Conservation (phyloP, 306 rosid species). For the Gynostemma pentaphyllum region DNA sequence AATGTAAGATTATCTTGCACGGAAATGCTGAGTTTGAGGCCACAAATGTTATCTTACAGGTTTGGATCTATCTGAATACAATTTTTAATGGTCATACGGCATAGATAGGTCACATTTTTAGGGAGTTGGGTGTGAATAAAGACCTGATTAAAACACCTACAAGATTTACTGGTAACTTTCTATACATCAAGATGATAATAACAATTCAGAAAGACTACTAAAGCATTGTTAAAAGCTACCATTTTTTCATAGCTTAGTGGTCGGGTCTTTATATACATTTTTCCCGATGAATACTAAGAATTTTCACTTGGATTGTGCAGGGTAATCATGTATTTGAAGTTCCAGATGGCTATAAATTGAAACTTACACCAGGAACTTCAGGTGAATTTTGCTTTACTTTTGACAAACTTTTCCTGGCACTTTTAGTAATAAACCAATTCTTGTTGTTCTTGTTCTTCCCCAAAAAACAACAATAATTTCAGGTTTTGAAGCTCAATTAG, state of each 20-base stretch:
- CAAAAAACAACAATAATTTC: no score
- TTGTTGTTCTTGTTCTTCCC: no score
- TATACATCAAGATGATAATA: background rate
- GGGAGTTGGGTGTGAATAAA: background rate
- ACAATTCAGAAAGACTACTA: no score
- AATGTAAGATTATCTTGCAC: slow-evolving; percentile 54
- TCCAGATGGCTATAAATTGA: slow-evolving; percentile 72
- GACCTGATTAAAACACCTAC: background rate
- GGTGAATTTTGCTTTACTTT: slow-evolving; percentile 24
- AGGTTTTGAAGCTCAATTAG: slow-evolving; percentile 44
- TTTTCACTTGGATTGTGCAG: slow-evolving; percentile 26
- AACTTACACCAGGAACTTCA: slow-evolving; percentile 46
- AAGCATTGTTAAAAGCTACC: no score
- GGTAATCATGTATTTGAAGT: slow-evolving; percentile 81
- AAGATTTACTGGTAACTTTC: background rate
- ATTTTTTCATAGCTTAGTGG: no score
- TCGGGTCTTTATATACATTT: no score
- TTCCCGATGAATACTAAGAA: no score
- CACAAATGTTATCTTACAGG: slow-evolving; percentile 64
- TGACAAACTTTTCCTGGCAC: no score
- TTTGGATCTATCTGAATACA: slow-evolving; percentile 18
- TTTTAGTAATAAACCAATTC: no score
- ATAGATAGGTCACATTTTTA: background rate
- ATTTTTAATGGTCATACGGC: background rate
- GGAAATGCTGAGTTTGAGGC: slow-evolving; percentile 99